phyloP scores from a whole-genome alignment of 345 rosid genomes.

The Murraya paniculata region DNA sequence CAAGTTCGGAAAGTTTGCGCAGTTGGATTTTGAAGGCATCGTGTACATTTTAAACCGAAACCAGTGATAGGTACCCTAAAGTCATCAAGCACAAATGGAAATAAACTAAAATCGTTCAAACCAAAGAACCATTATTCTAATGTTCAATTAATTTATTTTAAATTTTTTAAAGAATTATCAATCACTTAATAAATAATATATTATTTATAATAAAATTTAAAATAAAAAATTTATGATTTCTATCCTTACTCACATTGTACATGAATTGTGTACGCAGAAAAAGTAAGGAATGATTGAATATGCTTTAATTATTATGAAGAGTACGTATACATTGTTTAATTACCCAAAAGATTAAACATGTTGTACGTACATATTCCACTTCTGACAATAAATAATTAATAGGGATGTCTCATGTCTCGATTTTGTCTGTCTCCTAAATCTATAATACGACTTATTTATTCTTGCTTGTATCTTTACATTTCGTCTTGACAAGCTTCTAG shows the following conservation, averaged over 20 bases:
- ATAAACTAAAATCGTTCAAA: too few species aligned
- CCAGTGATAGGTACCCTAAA: background rate
- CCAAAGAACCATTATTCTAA: too few species aligned
- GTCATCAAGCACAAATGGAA: background rate
- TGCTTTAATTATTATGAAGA: background rate
- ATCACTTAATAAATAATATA: too few species aligned
- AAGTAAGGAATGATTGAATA: slow-evolving; percentile 9
- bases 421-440: too few species aligned
- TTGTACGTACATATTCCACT: background rate
- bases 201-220: too few species aligned
- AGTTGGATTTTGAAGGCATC: background rate
- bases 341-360: background rate
- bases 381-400: background rate
- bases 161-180: too few species aligned
- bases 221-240: too few species aligned
- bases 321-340: background rate
- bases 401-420: background rate
- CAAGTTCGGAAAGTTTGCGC: too few species aligned
- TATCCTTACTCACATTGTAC: too few species aligned
- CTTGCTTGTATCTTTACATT: background rate
- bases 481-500: background rate
- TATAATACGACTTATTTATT: background rate
- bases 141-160: too few species aligned
- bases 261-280: background rate
- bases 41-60: background rate